Conservation (phyloP, 805 yeast genomes). For the Metschnikowia shivogae region DNA sequence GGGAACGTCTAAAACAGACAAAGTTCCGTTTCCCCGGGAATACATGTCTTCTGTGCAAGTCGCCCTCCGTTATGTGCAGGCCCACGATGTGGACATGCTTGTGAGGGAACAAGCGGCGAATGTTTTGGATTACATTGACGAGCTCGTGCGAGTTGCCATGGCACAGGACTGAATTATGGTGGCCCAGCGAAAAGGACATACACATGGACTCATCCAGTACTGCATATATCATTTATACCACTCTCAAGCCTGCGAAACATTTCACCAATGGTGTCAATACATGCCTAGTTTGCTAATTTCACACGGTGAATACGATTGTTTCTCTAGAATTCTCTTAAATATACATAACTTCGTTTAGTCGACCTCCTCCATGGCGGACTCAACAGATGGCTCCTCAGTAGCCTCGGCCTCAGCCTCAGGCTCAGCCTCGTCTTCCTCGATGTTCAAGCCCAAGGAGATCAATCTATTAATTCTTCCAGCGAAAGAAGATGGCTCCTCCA, state of each 20-base stretch:
- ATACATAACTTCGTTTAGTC: conserved; percentile 51
- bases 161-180: neutral
- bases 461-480: conserved; percentile 98
- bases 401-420: conserved; percentile 46
- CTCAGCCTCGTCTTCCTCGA: conserved; percentile 77
- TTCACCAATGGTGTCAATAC: no score
- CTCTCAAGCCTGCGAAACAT: no score
- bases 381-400: conserved; percentile 46
- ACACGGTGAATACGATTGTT: no score
- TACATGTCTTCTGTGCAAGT: conserved; percentile 43
- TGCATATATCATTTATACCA: neutral
- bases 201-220: neutral
- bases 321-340: neutral
- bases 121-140: conserved; percentile 31
- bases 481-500: conserved; percentile 97
- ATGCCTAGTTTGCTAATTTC: no score
- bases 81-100: conserved; percentile 52
- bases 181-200: neutral
- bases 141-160: conserved; percentile 19
- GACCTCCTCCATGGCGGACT: conserved; percentile 95
- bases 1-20: conserved; percentile 44
- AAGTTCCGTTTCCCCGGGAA: conserved; percentile 46
- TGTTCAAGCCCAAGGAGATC: conserved; percentile 96
- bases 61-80: conserved; percentile 40
- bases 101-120: conserved; percentile 53